phyloP scores from a whole-genome alignment of 1,284 basidiomycete species.

The Pterula multifida region DNA sequence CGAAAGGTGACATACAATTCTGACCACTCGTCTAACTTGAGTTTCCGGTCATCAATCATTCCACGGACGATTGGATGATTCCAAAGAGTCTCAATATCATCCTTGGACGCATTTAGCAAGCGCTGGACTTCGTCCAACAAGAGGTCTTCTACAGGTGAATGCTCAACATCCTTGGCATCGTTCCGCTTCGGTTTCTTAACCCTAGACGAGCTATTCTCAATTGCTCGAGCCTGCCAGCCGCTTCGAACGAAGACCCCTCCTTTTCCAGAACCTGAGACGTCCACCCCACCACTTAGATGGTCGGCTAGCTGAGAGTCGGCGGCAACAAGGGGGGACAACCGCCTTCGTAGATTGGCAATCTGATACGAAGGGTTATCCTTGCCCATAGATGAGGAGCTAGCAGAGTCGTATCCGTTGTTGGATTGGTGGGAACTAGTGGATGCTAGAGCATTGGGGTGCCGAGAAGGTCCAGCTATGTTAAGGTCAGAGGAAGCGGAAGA shows the following conservation, averaged over 20 bases:
- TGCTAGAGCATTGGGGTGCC: background rate
- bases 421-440: background rate
- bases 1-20: constrained; percentile 53
- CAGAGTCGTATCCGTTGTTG: constrained; percentile 11
- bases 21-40: constrained; percentile 74
- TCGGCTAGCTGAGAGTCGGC: constrained; percentile 54
- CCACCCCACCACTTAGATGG: constrained; percentile 58
- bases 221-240: constrained; percentile 62
- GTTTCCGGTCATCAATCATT: constrained; percentile 51
- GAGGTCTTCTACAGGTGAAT: constrained; percentile 28
- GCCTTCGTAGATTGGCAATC: constrained; percentile 42
- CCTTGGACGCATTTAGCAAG: constrained; percentile 41
- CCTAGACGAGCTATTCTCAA: constrained; percentile 35
- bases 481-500: constrained; percentile 10
- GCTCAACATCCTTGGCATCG: constrained; percentile 20
- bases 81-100: constrained; percentile 62
- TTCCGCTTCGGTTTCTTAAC: constrained; percentile 20
- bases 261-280: constrained; percentile 57
- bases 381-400: constrained; percentile 17
- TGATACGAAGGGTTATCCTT: constrained; percentile 20
- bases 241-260: constrained; percentile 65
- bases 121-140: constrained; percentile 47
- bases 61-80: constrained; percentile 52
- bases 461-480: constrained; percentile 1
- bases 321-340: constrained; percentile 46